Evolutionary conservation across 2,329 filamentous ascomycete genomes (phyloP), one percentile per base, ranked within the genome.

Genomic region (Ophiobolus disseminans): DNA sequence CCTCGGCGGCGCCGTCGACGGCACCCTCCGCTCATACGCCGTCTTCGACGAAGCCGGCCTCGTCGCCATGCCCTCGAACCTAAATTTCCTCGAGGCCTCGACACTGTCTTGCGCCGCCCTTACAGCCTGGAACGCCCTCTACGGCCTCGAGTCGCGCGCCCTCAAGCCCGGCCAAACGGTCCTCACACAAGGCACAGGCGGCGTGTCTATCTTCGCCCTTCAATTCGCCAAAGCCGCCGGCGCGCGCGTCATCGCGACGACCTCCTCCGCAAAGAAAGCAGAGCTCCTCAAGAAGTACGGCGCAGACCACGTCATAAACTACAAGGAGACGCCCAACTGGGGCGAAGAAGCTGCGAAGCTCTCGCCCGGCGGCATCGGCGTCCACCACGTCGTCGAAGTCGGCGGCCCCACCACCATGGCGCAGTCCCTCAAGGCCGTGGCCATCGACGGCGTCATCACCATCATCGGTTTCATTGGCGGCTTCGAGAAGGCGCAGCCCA

Each of bases 111-210:
- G 80, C 55, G 70, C 72, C 11, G 72, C 64, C 1, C 49, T 75
- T 22, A 75, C 73, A 1, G 79, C 80, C 0, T 82, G 80, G 80
- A 82, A 83, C 58, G 78, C 75, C 0, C 69, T 83, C 5, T 81
- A 80, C 53, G 80, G 80, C 9, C 58, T 82, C 4, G 65, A 75
- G 56, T 69, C 70, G 34, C 66, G 65, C 47, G 61, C 62, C 5
- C 45, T 74, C 22, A 73, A 73, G 53, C 65, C 68, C 7, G 72
- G 73, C 4, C 65, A 75, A 13, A 75, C 67, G 42, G 85, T 90
- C 3, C 77, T 90, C 25, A 85, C 85, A 1, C 85, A 89, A 70
- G 87, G 86, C n/a, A 89, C 86, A 0, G 86, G 87, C 16, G 86
- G 86, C 48, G 86, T 89, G 6, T 83, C 80, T 53, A 78, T 88